Percentiles rank a stretch among this genome's conserved stretches.
These are phyloP conservation scores for Orbilia ellipsospora DNA, from an alignment of 2,329 filamentous ascomycete genomes.

Conservation along the genomic window DNA sequence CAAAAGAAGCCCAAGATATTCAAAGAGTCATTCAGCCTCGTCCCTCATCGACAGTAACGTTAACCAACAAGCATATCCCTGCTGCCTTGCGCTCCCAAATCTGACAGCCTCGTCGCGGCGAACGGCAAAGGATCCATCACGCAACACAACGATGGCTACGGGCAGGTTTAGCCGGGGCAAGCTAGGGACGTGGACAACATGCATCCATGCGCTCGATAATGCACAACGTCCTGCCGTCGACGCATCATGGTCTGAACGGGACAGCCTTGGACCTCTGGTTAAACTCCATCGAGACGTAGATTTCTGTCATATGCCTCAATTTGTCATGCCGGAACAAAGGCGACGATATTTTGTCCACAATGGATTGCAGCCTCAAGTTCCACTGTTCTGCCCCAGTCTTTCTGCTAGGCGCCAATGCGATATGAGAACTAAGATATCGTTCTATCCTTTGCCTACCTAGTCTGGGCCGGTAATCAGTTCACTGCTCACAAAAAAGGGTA, in stretches of 20 bases:
- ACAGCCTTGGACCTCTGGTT: neutral
- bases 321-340: constrained; percentile 35
- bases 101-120: constrained; percentile 21
- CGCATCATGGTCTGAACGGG: constrained; percentile 22
- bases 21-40: constrained; percentile 30
- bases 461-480: neutral
- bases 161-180: constrained; percentile 42
- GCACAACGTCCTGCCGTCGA: constrained; percentile 31
- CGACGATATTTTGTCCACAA: constrained; percentile 12
- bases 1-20: neutral
- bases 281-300: neutral
- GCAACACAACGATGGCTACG: neutral
- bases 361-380: constrained; percentile 32
- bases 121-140: constrained; percentile 7
- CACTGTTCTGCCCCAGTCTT: neutral
- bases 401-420: constrained; percentile 30
- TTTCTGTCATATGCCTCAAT: constrained; percentile 25
- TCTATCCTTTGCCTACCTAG: neutral
- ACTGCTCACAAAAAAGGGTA: neutral
- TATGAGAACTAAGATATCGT: no score
- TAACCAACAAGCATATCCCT: constrained; percentile 19
- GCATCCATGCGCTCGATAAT: constrained; percentile 1
- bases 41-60: constrained; percentile 24
- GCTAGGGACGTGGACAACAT: constrained; percentile 1
- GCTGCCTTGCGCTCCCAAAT: constrained; percentile 31